Evolutionary conservation across 257 asterid species (phyloP).

Genomic region (Verbena officinalis): DNA sequence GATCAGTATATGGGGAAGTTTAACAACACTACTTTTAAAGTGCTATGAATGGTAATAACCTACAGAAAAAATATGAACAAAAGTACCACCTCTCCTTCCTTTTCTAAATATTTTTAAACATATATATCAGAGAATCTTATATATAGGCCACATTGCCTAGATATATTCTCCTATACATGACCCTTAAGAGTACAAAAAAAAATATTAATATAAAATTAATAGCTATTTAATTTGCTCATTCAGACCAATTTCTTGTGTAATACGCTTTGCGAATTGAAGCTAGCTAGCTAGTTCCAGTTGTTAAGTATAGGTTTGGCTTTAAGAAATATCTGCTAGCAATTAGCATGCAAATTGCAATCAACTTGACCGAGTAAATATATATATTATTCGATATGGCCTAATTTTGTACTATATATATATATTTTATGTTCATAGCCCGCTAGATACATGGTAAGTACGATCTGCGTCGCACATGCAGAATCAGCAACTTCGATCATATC

Average conservation of each 20-base stretch:
- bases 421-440: too few species aligned
- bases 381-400: constrained; percentile 7
- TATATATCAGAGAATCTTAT: constrained; percentile 20
- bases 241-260: not conserved
- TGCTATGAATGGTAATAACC: constrained; percentile 1
- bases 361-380: constrained; percentile 8
- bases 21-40: not conserved
- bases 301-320: not conserved
- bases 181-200: not conserved
- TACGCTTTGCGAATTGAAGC: too few species aligned
- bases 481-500: not conserved
- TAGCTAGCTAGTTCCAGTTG: not conserved
- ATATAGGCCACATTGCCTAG: constrained; percentile 35
- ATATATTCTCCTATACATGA: constrained; percentile 29
- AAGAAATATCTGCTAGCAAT: constrained; percentile 24
- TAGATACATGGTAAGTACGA: too few species aligned
- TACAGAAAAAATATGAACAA: constrained; percentile 9
- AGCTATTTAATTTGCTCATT: not conserved
- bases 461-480: constrained; percentile 2
- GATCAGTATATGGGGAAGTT: not conserved
- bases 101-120: not conserved
- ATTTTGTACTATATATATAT: too few species aligned
- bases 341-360: too few species aligned
- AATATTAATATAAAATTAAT: not conserved
- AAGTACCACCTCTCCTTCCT: constrained; percentile 20